phyloP scores from a whole-genome alignment of 352 stramenopile genomes.

The Pythium folliculosum region DNA sequence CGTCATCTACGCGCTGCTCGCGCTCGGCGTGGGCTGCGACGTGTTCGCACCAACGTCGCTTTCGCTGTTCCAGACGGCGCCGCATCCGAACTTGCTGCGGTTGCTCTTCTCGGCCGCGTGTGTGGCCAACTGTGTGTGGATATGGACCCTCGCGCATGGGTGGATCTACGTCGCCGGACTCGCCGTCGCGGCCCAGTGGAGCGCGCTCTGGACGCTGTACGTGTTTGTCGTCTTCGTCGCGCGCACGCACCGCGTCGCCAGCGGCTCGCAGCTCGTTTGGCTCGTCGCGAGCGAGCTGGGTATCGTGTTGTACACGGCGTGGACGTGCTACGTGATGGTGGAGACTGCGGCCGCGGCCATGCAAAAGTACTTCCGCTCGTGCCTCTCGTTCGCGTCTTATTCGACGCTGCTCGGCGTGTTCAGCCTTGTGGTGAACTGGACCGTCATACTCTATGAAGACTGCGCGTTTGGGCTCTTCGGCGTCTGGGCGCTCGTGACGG shows the following conservation, averaged over 20 bases:
- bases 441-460: constrained; percentile 16
- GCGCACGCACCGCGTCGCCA: not conserved
- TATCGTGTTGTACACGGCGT: constrained; percentile 17
- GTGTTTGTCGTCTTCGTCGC: constrained; percentile 18
- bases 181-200: constrained; percentile 3
- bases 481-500: constrained; percentile 12
- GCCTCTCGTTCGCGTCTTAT: constrained; percentile 20
- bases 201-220: constrained; percentile 23
- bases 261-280: not conserved
- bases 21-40: constrained; percentile 17
- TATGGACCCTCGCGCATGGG: constrained; percentile 6
- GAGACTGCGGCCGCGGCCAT: constrained; percentile 7
- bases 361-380: constrained; percentile 22
- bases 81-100: constrained; percentile 14
- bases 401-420: constrained; percentile 19
- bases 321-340: constrained; percentile 14
- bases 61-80: constrained; percentile 13
- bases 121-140: constrained; percentile 4
- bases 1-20: constrained; percentile 27
- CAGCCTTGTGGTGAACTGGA: constrained; percentile 25
- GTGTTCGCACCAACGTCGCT: constrained; percentile 8
- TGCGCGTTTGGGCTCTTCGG: constrained; percentile 16
- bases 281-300: constrained; percentile 10
- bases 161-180: constrained; percentile 11
- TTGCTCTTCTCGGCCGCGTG: constrained; percentile 7